These are phyloP conservation scores for Diacronema lutheri DNA, from an alignment of 78 protist species.

Conservation along the genomic window DNA sequence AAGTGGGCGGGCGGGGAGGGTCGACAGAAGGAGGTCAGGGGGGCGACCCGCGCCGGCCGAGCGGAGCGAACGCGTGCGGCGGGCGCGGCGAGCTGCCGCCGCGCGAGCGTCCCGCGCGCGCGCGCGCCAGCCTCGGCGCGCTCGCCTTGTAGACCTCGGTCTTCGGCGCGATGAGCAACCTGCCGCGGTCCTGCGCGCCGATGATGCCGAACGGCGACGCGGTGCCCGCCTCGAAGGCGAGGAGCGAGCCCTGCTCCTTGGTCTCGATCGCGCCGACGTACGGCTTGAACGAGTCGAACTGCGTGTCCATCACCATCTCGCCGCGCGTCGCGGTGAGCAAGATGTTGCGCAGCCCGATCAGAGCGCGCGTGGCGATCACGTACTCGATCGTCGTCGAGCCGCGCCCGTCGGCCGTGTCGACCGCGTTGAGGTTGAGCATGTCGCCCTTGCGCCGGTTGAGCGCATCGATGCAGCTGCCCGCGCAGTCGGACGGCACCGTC, in stretches of 20 bases:
- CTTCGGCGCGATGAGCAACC: too few relatives aligned
- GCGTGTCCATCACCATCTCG: conserved; percentile 64
- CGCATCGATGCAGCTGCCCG: conserved; percentile 63
- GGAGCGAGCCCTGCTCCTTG: conserved; percentile 42
- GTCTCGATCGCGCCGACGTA: not conserved
- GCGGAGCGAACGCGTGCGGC: too few relatives aligned
- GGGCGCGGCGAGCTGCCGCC: too few relatives aligned
- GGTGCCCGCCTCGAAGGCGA: conserved; percentile 36
- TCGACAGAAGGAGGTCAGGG: too few relatives aligned
- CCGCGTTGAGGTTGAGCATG: not conserved
- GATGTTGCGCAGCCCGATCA: conserved; percentile 55
- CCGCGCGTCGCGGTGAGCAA: conserved; percentile 70
- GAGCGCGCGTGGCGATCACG: conserved; percentile 66
- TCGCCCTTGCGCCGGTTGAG: not conserved
- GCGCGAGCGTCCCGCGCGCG: too few relatives aligned
- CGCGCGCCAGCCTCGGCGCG: too few relatives aligned
- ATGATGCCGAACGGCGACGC: not conserved
- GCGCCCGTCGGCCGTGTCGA: not conserved
- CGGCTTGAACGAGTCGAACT: conserved; percentile 59
- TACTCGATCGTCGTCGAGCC: conserved; percentile 52
- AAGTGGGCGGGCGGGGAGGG: too few relatives aligned
- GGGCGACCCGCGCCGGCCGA: too few relatives aligned
- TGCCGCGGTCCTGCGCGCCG: not conserved
- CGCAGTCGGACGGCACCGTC: conserved; percentile 61
- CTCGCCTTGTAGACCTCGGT: too few relatives aligned